phyloP scores from a whole-genome alignment of 2,329 filamentous ascomycete species.

The Claviceps africana region DNA sequence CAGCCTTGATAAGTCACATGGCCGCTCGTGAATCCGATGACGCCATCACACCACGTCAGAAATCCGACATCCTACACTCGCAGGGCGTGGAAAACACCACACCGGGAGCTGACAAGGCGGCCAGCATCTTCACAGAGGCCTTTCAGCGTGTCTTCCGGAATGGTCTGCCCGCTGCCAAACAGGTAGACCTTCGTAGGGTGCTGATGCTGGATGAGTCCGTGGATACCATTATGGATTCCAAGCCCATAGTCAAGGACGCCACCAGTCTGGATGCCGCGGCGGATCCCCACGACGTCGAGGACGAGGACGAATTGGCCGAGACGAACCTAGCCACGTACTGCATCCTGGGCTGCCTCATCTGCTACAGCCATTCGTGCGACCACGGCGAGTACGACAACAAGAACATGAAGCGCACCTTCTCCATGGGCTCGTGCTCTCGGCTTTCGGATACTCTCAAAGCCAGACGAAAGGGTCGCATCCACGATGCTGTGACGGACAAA shows the following conservation, averaged over 20 bases:
- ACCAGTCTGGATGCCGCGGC: conserved; percentile 21
- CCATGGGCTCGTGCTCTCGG: conserved; percentile 23
- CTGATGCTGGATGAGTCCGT: conserved; percentile 38
- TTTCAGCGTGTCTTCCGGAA: conserved; percentile 41
- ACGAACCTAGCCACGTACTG: conserved; percentile 39
- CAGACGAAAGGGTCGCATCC: conserved; percentile 9
- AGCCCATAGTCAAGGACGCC: conserved; percentile 35
- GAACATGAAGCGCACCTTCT: conserved; percentile 38
- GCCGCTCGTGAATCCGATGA: conserved; percentile 32
- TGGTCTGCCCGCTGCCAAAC: conserved; percentile 18
- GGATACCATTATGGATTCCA: conserved; percentile 39
- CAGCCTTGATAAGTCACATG: conserved; percentile 39
- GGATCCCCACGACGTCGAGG: conserved; percentile 20
- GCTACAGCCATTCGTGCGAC: conserved; percentile 46
- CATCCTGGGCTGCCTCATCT: conserved; percentile 43
- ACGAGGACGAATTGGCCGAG: conserved; percentile 27
- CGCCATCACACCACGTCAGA: conserved; percentile 39
- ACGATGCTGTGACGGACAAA: conserved; percentile 6
- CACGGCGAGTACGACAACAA: conserved; percentile 45
- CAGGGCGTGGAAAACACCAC: conserved; percentile 26
- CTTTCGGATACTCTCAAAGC: conserved; percentile 20
- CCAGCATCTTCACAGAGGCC: conserved; percentile 39
- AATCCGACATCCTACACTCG: conserved; percentile 35
- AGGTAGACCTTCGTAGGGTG: conserved; percentile 37
- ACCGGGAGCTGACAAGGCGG: conserved; percentile 27